Base-by-base conservation (phyloP, 306 rosid genomes). In the Dryas alaskensis region DNA sequence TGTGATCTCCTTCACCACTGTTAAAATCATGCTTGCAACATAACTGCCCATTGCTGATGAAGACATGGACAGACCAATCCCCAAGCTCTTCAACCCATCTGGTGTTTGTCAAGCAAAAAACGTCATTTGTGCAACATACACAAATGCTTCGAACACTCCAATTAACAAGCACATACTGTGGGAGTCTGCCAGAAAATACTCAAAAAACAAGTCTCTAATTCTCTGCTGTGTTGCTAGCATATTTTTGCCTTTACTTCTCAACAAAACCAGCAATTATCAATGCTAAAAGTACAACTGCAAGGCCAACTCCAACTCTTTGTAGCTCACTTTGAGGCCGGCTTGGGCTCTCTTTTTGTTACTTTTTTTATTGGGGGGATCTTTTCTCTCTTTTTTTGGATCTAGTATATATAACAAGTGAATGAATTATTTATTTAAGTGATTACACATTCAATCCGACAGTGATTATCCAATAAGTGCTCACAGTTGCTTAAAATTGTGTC, bases 151-250 rank as follows among this genome's bases (percentile, higher is more conserved):
- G 0, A 85, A 84, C 9, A 79, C 85, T 16, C 90, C 89, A 4
- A 85, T 22, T 22, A 22, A 22, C 84, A 48, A 85, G 84, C 62
- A 85, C 82, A 67, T 83, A 85, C 40, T 89, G 89, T 3, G 90
- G 90, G 90, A n/a, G 83, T 65, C 65, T 84, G 92, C 92, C 96
- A 87, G 48, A 89, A 76, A 7, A 87, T 87, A 63, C 90, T 85
- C 74, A 84, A 67, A 31, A 85, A 77, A 60, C 91, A 85, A 10
- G 73, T 76, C 50, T 87, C 86, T 78, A 31, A 1, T 31, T 73
- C 51, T 1, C 86, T 73, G 25, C 6, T 14, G 5, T 16, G 3
- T 7, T 7, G 16, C 39, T 51, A 6, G 86, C 84, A 57, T 72
- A 45, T 13, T 49, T 48, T 6, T 85, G 76, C 48, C 90, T 81